Conservation (phyloP, 179 eudicot genomes). For the Camellia oleifera region DNA sequence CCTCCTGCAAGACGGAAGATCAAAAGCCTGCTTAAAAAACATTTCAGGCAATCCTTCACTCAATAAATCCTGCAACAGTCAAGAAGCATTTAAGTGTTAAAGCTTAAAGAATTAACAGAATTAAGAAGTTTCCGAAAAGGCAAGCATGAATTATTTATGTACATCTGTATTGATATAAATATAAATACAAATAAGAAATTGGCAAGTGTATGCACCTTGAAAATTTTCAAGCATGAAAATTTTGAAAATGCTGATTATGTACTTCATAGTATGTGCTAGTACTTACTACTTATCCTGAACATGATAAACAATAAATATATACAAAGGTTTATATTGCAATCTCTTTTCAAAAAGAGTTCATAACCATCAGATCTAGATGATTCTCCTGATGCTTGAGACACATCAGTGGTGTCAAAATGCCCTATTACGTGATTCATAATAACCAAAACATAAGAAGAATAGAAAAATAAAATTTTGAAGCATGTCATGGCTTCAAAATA, state of each 20-base stretch:
- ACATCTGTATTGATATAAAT: background rate
- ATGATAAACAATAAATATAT: background rate
- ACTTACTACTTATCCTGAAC: background rate
- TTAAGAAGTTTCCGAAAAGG: background rate
- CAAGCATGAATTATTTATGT: background rate
- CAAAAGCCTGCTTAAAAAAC: constrained; percentile 45
- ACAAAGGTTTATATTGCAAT: background rate
- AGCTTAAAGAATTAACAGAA: constrained; percentile 4
- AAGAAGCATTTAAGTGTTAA: background rate
- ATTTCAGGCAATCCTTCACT: constrained; percentile 32
- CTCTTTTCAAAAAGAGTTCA: background rate
- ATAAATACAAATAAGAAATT: background rate
- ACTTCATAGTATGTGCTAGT: background rate
- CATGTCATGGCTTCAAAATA: constrained; percentile 4
- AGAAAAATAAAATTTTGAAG: background rate
- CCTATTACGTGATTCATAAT: background rate
- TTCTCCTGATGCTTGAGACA: background rate
- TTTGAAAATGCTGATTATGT: background rate
- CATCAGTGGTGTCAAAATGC: background rate
- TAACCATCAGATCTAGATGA: background rate
- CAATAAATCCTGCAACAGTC: constrained; percentile 32
- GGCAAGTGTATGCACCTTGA: background rate
- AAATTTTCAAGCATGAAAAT: background rate
- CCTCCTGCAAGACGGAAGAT: constrained; percentile 61
- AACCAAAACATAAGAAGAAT: background rate